Percentiles rank a stretch among this genome's conserved stretches.
These are phyloP conservation scores for Neurospora sp. DNA, from an alignment of 2,329 filamentous ascomycete genomes.

Conservation along the genomic window DNA sequence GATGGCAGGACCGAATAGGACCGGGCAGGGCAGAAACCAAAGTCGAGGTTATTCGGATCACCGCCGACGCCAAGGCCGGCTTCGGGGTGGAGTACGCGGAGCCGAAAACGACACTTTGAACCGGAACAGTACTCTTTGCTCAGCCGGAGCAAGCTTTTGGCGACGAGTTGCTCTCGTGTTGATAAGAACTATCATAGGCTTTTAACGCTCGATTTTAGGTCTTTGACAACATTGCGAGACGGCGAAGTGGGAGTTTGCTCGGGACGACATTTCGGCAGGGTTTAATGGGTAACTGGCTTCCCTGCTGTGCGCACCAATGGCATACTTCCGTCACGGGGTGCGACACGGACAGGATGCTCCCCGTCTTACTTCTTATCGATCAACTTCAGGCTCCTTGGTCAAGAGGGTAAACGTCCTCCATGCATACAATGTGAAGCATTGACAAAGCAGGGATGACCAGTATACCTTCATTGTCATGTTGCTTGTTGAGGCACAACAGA, in stretches of 20 bases:
- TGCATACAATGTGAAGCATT: neutral
- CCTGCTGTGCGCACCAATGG: neutral
- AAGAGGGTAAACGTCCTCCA: neutral
- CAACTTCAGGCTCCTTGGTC: neutral
- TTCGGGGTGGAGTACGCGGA: neutral
- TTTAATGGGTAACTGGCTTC: neutral
- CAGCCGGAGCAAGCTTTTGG: neutral
- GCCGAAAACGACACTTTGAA: neutral
- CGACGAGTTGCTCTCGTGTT: neutral
- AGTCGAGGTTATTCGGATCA: neutral
- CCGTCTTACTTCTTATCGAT: neutral
- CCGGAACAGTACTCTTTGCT: neutral
- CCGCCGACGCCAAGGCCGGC: neutral
- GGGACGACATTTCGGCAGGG: neutral
- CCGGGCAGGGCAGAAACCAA: neutral
- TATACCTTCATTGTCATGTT: neutral
- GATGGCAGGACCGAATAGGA: neutral
- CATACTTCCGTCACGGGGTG: neutral
- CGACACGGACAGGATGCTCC: neutral
- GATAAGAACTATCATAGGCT: neutral
- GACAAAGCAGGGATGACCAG: neutral
- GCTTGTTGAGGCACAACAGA: neutral
- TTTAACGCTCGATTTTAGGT: neutral
- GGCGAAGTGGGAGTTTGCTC: neutral
- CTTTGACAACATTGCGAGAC: neutral